phyloP scores from a whole-genome alignment of 305 asterid species.

The Fraxinus dipetala region DNA sequence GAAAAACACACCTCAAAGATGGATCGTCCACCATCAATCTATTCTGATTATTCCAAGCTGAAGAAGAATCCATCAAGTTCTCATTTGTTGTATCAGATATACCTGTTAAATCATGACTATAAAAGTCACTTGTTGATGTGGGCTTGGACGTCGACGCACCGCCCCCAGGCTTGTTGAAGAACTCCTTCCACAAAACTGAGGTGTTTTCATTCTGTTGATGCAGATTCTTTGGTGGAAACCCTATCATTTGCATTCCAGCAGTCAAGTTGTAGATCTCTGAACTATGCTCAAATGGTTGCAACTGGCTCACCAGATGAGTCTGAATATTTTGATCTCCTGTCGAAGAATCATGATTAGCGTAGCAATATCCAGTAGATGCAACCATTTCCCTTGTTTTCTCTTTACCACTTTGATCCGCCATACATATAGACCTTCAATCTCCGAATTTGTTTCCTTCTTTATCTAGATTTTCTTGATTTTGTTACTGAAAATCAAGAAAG shows the following conservation, averaged over 20 bases:
- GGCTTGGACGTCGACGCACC: conserved; percentile 44
- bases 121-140: conserved; percentile 23
- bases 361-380: conserved; percentile 47
- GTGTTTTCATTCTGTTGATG: conserved; percentile 10
- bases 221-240: conserved; percentile 49
- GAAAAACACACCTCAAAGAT: conserved; percentile 51
- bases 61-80: conserved; percentile 26
- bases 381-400: conserved; percentile 45
- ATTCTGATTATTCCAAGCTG: conserved; percentile 32
- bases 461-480: not conserved
- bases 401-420: conserved; percentile 43
- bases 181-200: conserved; percentile 47
- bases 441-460: not conserved
- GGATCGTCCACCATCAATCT: conserved; percentile 42
- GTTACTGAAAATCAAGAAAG: conserved; percentile 25
- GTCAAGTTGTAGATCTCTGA: conserved; percentile 66
- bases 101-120: conserved; percentile 33
- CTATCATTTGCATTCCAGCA: conserved; percentile 63
- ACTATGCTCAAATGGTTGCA: conserved; percentile 42
- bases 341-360: conserved; percentile 34
- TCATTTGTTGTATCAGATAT: conserved; percentile 31
- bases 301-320: conserved; percentile 34
- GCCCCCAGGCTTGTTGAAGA: conserved; percentile 30
- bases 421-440: conserved; percentile 19
- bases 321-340: conserved; percentile 29